Evolutionary conservation across 768 basidiomycete genomes (phyloP), one percentile per base, ranked within the genome.

Genomic region (Hygrocybe coccinea): DNA sequence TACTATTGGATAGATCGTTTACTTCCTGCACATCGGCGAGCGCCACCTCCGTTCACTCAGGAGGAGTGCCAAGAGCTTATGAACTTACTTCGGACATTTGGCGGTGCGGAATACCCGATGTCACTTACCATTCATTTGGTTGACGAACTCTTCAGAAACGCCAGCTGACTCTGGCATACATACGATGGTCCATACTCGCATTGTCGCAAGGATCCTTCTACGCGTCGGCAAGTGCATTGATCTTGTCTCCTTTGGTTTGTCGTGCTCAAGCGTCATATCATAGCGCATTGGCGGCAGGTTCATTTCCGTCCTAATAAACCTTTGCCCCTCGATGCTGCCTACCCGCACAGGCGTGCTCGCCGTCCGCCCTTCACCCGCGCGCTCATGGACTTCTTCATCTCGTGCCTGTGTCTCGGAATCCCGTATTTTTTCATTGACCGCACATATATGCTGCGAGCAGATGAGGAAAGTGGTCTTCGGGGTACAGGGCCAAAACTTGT

Each of bases 21-120:
- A 10, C 76, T 91, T 8, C 84, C 86, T 1, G 77, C 84, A 12
- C 73, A 82, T 10, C 76, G 75, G 37, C 73, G 78, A 1, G 67
- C 79, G 14, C 77, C 82, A 1, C 79, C 87, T 1, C 87, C 89
- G 0, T 91, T 92, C 67, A 77, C 76, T 5, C 85, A 85, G 55
- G 83, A 83, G 14, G 90, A 92, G 66, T 91, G 87, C 60, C 82
- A 86, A 50, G 87, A 90, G 59, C 75, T 92, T 39, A 80, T 83
- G 65, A 74, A 69, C 14, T 69, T 91, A 11, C 74, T 92, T 43
- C 69, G 74, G 24, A 77, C 76, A 5, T 73, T 76, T 54, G 65
- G 66, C 69, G 38, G 38, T 58, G 56, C 19, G 22, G 17, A 24
- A 21, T 54, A 8, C 29, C 29, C 29, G 29, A 29, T 29, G 3